phyloP scores from a whole-genome alignment of 1,284 basidiomycete species.

The Cystobasidium pallidum region DNA sequence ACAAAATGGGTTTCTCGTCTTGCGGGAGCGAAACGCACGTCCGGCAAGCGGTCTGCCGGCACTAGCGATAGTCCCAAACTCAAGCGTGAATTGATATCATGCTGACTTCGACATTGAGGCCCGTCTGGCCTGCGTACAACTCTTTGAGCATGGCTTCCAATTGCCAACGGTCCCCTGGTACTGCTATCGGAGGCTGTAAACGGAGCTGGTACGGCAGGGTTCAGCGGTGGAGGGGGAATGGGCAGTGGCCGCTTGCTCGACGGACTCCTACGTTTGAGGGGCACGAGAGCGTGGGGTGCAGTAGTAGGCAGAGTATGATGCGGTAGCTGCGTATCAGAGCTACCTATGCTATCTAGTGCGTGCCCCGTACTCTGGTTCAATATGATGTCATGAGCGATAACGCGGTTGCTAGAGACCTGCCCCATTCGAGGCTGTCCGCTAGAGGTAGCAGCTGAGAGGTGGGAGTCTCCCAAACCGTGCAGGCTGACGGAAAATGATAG shows the following conservation, averaged over 20 bases:
- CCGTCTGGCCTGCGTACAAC: too few species aligned
- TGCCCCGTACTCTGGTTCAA: neutral
- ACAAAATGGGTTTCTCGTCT: neutral
- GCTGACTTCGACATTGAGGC: too few species aligned
- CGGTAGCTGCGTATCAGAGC: neutral
- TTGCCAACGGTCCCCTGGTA: neutral
- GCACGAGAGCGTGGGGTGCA: neutral
- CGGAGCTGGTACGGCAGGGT: neutral
- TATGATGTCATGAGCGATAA: neutral
- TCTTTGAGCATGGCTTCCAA: neutral
- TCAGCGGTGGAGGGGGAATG: neutral
- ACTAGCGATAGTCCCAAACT: slow-evolving; percentile 10
- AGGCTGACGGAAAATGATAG: neutral
- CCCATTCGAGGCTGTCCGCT: neutral
- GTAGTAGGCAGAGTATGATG: slow-evolving; percentile 10
- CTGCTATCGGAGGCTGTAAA: neutral
- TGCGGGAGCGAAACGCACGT: neutral
- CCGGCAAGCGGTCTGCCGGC: neutral
- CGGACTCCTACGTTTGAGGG: neutral
- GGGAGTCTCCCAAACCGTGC: neutral
- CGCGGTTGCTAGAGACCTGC: neutral
- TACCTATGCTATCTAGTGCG: neutral
- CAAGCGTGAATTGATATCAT: too few species aligned
- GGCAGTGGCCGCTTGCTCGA: neutral
- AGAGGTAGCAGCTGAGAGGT: neutral